phyloP scores from a whole-genome alignment of 768 basidiomycete genomes.

The Chalciporus pseudorubinellus region DNA sequence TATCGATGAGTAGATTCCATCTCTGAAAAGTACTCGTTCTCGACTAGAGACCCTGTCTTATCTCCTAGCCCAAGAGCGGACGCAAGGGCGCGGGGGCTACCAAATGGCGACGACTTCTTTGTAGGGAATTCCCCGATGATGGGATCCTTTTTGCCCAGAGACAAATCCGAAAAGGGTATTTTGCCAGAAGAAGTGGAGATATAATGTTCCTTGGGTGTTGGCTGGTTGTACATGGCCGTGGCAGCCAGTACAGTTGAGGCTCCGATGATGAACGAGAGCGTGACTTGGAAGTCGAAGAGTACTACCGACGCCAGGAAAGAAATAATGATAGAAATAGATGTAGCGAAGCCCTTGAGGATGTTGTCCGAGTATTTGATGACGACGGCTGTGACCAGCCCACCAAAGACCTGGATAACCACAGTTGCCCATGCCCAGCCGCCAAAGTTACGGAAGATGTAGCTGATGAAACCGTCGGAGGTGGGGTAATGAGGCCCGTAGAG shows the following conservation, averaged over 20 bases:
- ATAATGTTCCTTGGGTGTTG: slow-evolving; percentile 38
- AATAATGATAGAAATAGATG: slow-evolving; percentile 87
- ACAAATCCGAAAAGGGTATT: slow-evolving; percentile 42
- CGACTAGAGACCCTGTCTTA: slow-evolving; percentile 23
- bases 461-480: slow-evolving; percentile 48
- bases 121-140: slow-evolving; percentile 59
- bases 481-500: slow-evolving; percentile 48
- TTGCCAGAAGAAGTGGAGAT: slow-evolving; percentile 34
- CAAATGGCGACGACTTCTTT: slow-evolving; percentile 47
- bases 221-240: slow-evolving; percentile 95
- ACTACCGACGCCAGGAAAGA: slow-evolving; percentile 92
- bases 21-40: slow-evolving; percentile 37
- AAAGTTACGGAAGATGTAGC: slow-evolving; percentile 78
- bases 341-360: slow-evolving; percentile 96
- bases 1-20: slow-evolving; percentile 45
- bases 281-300: slow-evolving; percentile 88
- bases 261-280: slow-evolving; percentile 82
- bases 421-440: slow-evolving; percentile 96
- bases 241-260: slow-evolving; percentile 81
- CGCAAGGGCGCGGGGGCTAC: slow-evolving; percentile 49
- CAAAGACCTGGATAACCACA: slow-evolving; percentile 85
- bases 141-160: slow-evolving; percentile 49
- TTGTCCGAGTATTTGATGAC: slow-evolving; percentile 98
- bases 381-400: slow-evolving; percentile 89
- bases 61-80: slow-evolving; percentile 45